Base-by-base conservation (phyloP, 75 land plant species). In the Sequoia sempervirens region DNA sequence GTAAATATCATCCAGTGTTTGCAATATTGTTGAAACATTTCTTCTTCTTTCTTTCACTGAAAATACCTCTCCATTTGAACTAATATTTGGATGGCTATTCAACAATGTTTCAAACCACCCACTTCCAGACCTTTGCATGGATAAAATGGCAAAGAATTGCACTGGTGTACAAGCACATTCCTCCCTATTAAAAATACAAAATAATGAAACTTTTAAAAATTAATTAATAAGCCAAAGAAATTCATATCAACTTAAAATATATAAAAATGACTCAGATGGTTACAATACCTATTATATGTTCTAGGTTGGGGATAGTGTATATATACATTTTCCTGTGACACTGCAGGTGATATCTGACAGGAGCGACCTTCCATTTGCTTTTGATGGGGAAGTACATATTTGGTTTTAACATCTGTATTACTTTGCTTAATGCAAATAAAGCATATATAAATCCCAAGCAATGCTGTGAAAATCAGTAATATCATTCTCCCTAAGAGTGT, bases 81-180 rank as follows among this genome's bases (percentile, higher is more conserved):
- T 95, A 38, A 95, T 76, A 53, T 95, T 95, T 4, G 89, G 88
- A 83, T 95, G 97, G 81, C 93, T 93, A 81, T 95, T 95, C 38
- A 95, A 83, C 66, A 95, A 84, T 78, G 97, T 93, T 79, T 95
- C 95, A 88, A 95, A 95, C 97, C 97, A 95, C 50, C 95, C 97
- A 89, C 95, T 95, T 36, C 97, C 97, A 17, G 96, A 93, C 64
- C 96, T 90, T 85, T 95, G 95, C 96, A 89, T 95, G 18, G 97
- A 95, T 40, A 95, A 75, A 79, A 95, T 90, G n/a, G 83, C 95
- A 88, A 95, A 95, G 73, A 79, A 86, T 30, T 93, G 90, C 13
- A 95, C 97, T 70, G 95, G 94, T 54, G 92, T 92, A 83, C 97
- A 95, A 3, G 83, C 84, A 84, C 97, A 95, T 86, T 94, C 97